Evolutionary conservation across 768 basidiomycete genomes (phyloP).

Genomic region (Tulasnella sp.): DNA sequence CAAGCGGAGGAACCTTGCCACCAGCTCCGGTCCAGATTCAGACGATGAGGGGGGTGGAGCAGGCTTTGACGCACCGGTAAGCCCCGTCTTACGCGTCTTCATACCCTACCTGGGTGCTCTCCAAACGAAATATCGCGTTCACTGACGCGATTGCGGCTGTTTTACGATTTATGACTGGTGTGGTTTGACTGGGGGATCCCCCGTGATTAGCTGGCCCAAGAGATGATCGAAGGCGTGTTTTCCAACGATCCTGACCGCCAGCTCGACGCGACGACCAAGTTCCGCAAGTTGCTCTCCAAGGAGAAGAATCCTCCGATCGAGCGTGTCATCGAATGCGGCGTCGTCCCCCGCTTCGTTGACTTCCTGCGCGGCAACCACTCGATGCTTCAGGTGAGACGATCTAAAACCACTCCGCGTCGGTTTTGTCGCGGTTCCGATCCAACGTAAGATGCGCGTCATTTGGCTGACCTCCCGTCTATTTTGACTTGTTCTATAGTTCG

Average conservation of each 20-base stretch:
- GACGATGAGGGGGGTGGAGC: constrained; percentile 65
- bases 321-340: constrained; percentile 92
- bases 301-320: constrained; percentile 99
- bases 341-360: constrained; percentile 93
- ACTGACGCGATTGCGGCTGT: too few species aligned
- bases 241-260: constrained; percentile 85
- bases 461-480: neutral
- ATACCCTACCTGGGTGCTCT: neutral
- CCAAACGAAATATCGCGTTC: neutral
- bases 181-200: too few species aligned
- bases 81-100: constrained; percentile 23
- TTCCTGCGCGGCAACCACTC: constrained; percentile 52
- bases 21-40: constrained; percentile 62
- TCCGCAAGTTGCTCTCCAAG: constrained; percentile 96
- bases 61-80: constrained; percentile 67
- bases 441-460: neutral
- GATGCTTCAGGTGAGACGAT: constrained; percentile 33
- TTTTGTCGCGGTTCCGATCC: neutral
- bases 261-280: constrained; percentile 89
- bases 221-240: constrained; percentile 90
- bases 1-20: constrained; percentile 89
- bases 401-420: neutral
- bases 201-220: constrained; percentile 59
- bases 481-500: constrained; percentile 45
- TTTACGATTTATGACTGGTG: too few species aligned